Percentiles rank a stretch among this genome's conserved stretches.
These are phyloP conservation scores for Pseudogymnoascus sp. DNA, from an alignment of 2,329 filamentous ascomycete genomes.

Conservation along the genomic window DNA sequence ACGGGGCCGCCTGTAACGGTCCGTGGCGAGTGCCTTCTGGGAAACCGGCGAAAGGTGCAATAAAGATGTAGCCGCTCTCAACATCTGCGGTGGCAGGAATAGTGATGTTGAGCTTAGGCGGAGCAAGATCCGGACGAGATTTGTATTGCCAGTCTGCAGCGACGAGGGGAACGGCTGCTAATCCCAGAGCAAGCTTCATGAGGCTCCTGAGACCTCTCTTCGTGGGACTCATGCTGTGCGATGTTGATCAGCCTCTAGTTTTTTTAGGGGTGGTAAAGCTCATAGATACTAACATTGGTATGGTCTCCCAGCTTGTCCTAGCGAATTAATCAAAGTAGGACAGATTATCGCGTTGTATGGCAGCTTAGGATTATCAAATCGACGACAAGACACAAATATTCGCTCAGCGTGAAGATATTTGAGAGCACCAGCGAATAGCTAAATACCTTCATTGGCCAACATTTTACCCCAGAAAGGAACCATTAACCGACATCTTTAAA, in stretches of 20 bases:
- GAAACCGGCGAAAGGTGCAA: slow-evolving; percentile 33
- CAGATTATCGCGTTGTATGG: background rate
- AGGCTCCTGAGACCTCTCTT: background rate
- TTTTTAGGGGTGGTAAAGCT: background rate
- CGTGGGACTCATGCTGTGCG: background rate
- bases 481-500: background rate
- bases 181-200: background rate
- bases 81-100: slow-evolving; percentile 34
- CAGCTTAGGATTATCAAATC: background rate
- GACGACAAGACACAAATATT: background rate
- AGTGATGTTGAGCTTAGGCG: slow-evolving; percentile 38
- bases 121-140: slow-evolving; percentile 39
- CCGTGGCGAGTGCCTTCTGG: slow-evolving; percentile 35
- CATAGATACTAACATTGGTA: background rate
- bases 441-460: background rate
- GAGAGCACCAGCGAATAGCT: background rate
- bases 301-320: background rate
- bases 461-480: background rate
- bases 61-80: slow-evolving; percentile 37
- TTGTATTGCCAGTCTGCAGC: slow-evolving; percentile 39
- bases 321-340: background rate
- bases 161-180: background rate
- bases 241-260: background rate
- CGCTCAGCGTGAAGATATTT: background rate
- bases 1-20: slow-evolving; percentile 43